phyloP scores from a whole-genome alignment of 2,329 filamentous ascomycete genomes.

The Conoideocrella luteorostrata region DNA sequence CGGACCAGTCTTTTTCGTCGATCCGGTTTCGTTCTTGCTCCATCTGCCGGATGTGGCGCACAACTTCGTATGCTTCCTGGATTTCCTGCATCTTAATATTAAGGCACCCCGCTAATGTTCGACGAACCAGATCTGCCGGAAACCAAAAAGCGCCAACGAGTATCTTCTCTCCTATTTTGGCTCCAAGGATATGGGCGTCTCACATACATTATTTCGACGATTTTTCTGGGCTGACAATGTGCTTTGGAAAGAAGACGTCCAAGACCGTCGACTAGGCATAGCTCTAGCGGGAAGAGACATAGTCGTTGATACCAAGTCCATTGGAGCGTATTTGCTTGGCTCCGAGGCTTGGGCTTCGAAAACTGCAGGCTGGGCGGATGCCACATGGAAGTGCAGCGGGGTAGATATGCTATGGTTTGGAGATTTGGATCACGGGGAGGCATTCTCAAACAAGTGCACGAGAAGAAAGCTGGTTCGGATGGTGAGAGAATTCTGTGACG shows the following conservation, averaged over 20 bases:
- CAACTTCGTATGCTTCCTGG: conserved; percentile 47
- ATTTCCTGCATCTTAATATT: too few relatives aligned
- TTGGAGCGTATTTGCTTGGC: conserved; percentile 43
- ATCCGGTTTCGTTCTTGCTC: conserved; percentile 53
- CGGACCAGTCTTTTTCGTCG: conserved; percentile 46
- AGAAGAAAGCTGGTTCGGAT: conserved; percentile 22
- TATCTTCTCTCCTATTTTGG: conserved; percentile 55
- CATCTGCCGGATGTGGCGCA: conserved; percentile 58
- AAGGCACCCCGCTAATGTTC: too few relatives aligned
- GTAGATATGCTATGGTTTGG: conserved; percentile 49
- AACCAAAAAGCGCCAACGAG: conserved; percentile 45
- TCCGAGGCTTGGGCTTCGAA: conserved; percentile 16
- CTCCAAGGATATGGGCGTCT: conserved; percentile 50
- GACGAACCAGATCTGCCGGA: conserved; percentile 32
- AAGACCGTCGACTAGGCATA: conserved; percentile 36
- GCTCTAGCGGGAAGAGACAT: conserved; percentile 44
- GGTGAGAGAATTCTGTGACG: background rate
- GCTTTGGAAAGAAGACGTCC: conserved; percentile 52
- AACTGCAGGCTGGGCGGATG: conserved; percentile 12
- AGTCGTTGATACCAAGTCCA: conserved; percentile 46
- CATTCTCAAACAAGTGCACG: conserved; percentile 33
- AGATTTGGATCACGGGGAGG: conserved; percentile 50
- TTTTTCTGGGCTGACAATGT: conserved; percentile 59
- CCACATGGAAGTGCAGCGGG: conserved; percentile 28
- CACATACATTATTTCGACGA: conserved; percentile 49